Percentiles rank a stretch among this genome's conserved stretches.
Conservation (phyloP, 2,329 filamentous ascomycete genomes). For the Aspergillus ibericus region DNA sequence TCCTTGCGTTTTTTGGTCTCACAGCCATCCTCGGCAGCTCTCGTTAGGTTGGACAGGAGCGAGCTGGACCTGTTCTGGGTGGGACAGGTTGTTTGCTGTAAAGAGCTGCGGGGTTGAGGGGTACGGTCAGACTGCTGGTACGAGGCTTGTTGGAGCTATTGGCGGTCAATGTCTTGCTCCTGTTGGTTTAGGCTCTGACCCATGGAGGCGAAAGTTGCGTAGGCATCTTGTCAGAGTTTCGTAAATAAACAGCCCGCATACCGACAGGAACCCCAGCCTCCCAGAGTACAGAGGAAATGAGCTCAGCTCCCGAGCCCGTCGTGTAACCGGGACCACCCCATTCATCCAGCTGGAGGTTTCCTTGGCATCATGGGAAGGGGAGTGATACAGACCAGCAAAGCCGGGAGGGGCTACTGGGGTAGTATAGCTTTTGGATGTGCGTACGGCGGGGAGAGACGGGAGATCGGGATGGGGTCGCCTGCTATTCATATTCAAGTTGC, state of each 20-base stretch:
- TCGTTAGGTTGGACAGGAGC: constrained; percentile 9
- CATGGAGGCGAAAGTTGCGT: constrained; percentile 12
- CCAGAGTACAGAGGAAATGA: not conserved
- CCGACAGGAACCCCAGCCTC: not conserved
- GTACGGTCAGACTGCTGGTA: not conserved
- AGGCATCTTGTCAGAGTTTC: constrained; percentile 7
- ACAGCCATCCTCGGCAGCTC: constrained; percentile 28
- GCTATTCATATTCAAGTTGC: not conserved
- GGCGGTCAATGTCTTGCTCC: not conserved
- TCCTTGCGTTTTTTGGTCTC: constrained; percentile 25
- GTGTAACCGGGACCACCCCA: constrained; percentile 10
- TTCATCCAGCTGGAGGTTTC: not conserved
- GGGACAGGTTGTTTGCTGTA: not conserved
- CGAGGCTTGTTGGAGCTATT: not conserved
- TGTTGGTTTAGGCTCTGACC: not conserved
- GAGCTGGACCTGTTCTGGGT: constrained; percentile 16
- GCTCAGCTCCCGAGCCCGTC: not conserved
- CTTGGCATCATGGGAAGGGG: constrained; percentile 11
- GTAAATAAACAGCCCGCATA: not conserved
- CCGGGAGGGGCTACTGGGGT: not conserved
- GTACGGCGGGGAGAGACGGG: not conserved
- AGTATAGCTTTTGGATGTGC: not conserved
- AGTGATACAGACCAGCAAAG: not conserved
- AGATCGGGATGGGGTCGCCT: too few species aligned
- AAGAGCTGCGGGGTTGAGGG: not conserved